phyloP scores from a whole-genome alignment of 441 rosid species.

The Aquilaria agallochum region DNA sequence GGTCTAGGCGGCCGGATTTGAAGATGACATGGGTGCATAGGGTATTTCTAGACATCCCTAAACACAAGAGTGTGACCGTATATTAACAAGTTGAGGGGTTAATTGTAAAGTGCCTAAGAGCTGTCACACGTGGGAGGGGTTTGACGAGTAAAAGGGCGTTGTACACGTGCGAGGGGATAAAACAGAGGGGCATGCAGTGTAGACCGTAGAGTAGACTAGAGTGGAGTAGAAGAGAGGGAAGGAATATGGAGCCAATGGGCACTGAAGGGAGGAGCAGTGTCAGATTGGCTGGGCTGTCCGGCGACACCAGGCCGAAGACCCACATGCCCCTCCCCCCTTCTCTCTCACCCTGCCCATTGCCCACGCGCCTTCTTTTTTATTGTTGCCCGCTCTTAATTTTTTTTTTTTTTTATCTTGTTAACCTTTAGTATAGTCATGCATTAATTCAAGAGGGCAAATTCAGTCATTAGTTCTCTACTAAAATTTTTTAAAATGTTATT shows the following conservation, averaged over 20 bases:
- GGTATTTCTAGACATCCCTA: too few relatives aligned
- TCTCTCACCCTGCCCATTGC: neutral
- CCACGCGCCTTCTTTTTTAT: conserved; percentile 1
- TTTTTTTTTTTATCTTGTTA: neutral
- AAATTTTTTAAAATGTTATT: too few relatives aligned
- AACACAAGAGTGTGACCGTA: too few relatives aligned
- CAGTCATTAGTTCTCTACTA: too few relatives aligned
- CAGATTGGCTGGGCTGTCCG: conserved; percentile 37
- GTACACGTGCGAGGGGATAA: conserved; percentile 45
- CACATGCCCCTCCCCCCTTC: conserved; percentile 30
- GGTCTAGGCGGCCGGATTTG: too few relatives aligned
- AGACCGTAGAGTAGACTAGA: neutral
- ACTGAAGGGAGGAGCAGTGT: conserved; percentile 23
- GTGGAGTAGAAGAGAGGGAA: conserved; percentile 13
- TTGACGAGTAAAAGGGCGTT: conserved; percentile 21
- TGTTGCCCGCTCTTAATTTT: neutral
- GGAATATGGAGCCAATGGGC: conserved; percentile 18
- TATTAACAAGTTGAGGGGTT: too few relatives aligned
- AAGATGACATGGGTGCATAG: too few relatives aligned
- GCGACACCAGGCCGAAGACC: conserved; percentile 37
- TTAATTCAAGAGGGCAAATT: too few relatives aligned
- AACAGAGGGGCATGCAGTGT: neutral
- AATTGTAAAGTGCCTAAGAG: too few relatives aligned
- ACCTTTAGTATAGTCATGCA: too few relatives aligned
- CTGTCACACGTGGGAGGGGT: too few relatives aligned